These are phyloP conservation scores for Thalassiosira mediterranea DNA, from an alignment of 352 stramenopile genomes.

Conservation along the genomic window DNA sequence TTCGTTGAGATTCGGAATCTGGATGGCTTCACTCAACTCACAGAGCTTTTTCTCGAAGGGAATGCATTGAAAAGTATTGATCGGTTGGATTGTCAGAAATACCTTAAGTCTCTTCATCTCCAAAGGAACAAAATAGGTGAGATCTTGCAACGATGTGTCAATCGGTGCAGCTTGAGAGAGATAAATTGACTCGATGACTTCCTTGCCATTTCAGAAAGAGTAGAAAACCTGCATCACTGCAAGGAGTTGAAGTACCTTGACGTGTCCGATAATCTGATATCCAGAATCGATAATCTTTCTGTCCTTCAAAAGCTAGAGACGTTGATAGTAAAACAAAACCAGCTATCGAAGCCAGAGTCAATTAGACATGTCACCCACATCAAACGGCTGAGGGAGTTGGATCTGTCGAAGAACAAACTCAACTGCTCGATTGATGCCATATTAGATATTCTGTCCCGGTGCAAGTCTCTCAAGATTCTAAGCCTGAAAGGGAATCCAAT, in stretches of 20 bases:
- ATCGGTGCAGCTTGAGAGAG: neutral
- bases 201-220: constrained; percentile 70
- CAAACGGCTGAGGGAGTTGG: constrained; percentile 87
- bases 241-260: constrained; percentile 90
- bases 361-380: constrained; percentile 86
- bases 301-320: constrained; percentile 86
- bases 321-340: constrained; percentile 91
- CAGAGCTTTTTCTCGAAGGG: constrained; percentile 89
- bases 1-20: constrained; percentile 93
- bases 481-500: constrained; percentile 89
- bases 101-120: constrained; percentile 91
- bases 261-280: constrained; percentile 91
- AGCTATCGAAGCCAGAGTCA: constrained; percentile 80
- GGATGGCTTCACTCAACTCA: constrained; percentile 91
- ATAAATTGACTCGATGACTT: neutral
- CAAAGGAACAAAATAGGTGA: constrained; percentile 95
- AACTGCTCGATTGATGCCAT: constrained; percentile 81
- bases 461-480: constrained; percentile 81
- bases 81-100: constrained; percentile 87
- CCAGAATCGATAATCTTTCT: constrained; percentile 86
- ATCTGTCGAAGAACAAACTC: constrained; percentile 92
- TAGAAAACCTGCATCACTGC: constrained; percentile 41
- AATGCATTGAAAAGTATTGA: constrained; percentile 90
- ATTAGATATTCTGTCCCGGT: constrained; percentile 82
- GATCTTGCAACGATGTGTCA: constrained; percentile 41